phyloP scores from a whole-genome alignment of 1,139 yeast species.

The Ogataea hybrid region DNA sequence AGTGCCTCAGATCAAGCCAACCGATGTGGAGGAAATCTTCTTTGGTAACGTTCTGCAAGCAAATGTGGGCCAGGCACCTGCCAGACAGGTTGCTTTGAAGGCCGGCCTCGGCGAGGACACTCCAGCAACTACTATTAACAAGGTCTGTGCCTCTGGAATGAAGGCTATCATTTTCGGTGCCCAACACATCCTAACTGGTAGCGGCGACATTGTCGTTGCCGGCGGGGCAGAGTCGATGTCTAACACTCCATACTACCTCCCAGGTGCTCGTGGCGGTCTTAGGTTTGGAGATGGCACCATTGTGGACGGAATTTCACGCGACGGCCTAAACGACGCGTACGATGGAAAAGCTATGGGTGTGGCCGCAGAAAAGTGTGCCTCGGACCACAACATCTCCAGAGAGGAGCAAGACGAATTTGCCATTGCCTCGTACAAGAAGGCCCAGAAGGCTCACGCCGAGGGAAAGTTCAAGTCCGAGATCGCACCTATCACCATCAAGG shows the following conservation, averaged over 20 bases:
- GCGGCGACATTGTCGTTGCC: constrained; percentile 88
- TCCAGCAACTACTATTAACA: constrained; percentile 88
- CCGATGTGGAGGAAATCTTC: constrained; percentile 81
- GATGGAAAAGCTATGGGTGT: constrained; percentile 89
- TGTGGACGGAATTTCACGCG: constrained; percentile 87
- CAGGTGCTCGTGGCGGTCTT: constrained; percentile 81
- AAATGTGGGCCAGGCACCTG: constrained; percentile 96
- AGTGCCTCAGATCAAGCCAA: constrained; percentile 77
- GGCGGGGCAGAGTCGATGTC: constrained; percentile 99
- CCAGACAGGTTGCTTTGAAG: constrained; percentile 92
- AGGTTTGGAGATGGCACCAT: constrained; percentile 79
- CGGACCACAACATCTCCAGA: constrained; percentile 60
- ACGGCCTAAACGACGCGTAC: constrained; percentile 91
- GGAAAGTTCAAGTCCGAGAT: constrained; percentile 84
- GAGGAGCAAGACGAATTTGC: constrained; percentile 75
- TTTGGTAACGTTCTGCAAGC: constrained; percentile 95
- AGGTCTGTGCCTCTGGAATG: constrained; percentile 97
- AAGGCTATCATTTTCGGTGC: constrained; percentile 89
- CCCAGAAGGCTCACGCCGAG: constrained; percentile 70
- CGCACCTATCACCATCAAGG: constrained; percentile 83
- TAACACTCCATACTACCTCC: constrained; percentile 90
- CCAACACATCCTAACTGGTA: constrained; percentile 83
- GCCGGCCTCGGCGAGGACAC: constrained; percentile 80
- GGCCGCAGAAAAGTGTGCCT: constrained; percentile 94
- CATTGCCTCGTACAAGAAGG: constrained; percentile 67